Base-by-base conservation (phyloP, 768 basidiomycete species). In the Mycena crocata region DNA sequence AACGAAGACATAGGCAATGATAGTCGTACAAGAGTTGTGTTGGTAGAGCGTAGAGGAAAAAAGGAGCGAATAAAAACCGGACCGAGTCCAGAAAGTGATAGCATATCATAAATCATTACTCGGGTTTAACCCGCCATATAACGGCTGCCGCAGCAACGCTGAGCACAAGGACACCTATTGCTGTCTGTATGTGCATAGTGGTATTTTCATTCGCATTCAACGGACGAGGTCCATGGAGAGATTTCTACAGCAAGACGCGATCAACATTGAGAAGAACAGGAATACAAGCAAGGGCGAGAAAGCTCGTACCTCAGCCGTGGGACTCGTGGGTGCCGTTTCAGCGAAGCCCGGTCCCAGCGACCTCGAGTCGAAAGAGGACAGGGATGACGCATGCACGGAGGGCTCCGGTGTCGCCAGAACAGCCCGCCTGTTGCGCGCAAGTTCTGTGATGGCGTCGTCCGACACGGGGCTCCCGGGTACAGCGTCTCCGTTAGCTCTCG, bases 91-190 rank as follows among this genome's bases (percentile, higher is more conserved):
- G 19, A 19, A 46, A 45, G 50, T 24, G 21, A 44, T 60, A 35
- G 21, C 52, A 39, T 62, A 52, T 4, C 21, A 2, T n/a, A n/a
- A 42, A 31, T 37, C 65, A 57, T 46, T 44, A 70, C 64, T 70
- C 65, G 45, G 69, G 73, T 56, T 87, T 88, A 31, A 91, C 88
- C 67, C 89, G 84, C 90, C 90, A 92, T 71, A 91, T 78, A 54
- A 93, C 91, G 9, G 90, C 91, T 15, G 86, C 90, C 3, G 92
- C 90, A 5, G 89, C 90, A 10, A 91, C 85, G 54, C 89, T 83
- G 31, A 93, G 76, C 5, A 93, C 83, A 21, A 92, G 74, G 10
- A 92, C 86, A 6, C 90, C 90, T 4, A 90, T 77, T 7, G 88
- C 90, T 2, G 90, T 84, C 62, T 85, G 84, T 70, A 88, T 70